Evolutionary conservation across 768 basidiomycete species (phyloP), one percentile per base, ranked within the genome.

Genomic region (Pleurotus eryngii): DNA sequence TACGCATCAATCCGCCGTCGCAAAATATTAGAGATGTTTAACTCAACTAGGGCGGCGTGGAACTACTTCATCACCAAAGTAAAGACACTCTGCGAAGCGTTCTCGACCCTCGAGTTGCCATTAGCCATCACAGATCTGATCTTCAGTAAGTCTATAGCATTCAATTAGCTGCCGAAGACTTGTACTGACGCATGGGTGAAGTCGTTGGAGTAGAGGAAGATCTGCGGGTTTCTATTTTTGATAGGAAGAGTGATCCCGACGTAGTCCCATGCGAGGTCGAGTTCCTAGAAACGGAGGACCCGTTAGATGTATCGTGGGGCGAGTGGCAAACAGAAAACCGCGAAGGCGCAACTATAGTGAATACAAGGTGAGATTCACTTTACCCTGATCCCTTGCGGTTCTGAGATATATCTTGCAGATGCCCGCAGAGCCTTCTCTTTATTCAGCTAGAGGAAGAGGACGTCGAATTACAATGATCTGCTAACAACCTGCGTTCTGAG

Each of bases 401-500:
- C 15, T 7, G 7, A 8, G 48, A 26, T 5, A 47, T 50, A 4
- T 17, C 6, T 2, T 14, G 20, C 38, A 53, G 50, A 40, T 39
- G 24, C 5, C n/a, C 20, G 15, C 50, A 53, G 12, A 53, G 40
- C 38, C 30, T 53, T 15, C 15, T 39, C 5, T 53, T 53, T 22
- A 17, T 53, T 20, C 50, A 53, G 17, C 12, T 53, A 17, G 50
- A 53, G 27, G 38, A 53, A 24, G 50, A 38, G 37, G 50, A 53
- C 38, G 15, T 49, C 14, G 18, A n/a, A 12, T 43, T 7, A 27
- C 27, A 7, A 27, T 27, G 27, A 27, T 27, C 27, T 27, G 27
- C 27, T 27, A 27, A 27, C 7, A 27, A 7, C 27, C 27, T 27
- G 27, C 27, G 4, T 7, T 27, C 27, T 27, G 27, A 27, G 27